Percentiles rank a stretch among this genome's conserved stretches.
Evolutionary conservation across 1,284 basidiomycete genomes (phyloP).

Genomic region (Cryptococcus floricola): DNA sequence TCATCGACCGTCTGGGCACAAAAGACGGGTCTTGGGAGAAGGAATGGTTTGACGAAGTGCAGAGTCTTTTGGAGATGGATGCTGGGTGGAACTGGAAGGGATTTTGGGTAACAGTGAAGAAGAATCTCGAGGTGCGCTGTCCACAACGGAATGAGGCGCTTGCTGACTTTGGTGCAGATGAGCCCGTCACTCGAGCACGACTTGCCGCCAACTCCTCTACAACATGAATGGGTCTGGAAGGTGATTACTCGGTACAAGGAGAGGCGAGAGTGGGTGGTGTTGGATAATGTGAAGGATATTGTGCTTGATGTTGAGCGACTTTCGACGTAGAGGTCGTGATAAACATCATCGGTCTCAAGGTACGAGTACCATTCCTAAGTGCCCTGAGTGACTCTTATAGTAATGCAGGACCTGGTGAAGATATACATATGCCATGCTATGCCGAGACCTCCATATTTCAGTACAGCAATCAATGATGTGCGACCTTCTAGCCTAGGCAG

Average conservation of each 20-base stretch:
- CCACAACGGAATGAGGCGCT: neutral
- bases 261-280: constrained; percentile 27
- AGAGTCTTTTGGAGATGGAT: constrained; percentile 50
- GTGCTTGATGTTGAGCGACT: constrained; percentile 23
- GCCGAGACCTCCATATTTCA: too few relatives aligned
- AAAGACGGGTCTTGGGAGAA: constrained; percentile 40
- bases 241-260: constrained; percentile 26
- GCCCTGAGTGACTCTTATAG: too few relatives aligned
- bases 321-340: too few relatives aligned
- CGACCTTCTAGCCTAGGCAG: too few relatives aligned
- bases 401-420: too few relatives aligned
- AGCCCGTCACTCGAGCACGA: constrained; percentile 23
- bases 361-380: too few relatives aligned
- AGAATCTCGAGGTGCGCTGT: constrained; percentile 30
- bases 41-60: constrained; percentile 52
- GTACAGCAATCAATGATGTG: too few relatives aligned
- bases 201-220: constrained; percentile 18
- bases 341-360: too few relatives aligned
- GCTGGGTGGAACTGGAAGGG: constrained; percentile 52
- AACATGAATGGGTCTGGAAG: constrained; percentile 20
- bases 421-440: too few relatives aligned
- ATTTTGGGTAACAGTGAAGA: constrained; percentile 40
- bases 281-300: constrained; percentile 16
- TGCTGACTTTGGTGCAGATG: constrained; percentile 11
- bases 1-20: constrained; percentile 26